phyloP scores from a whole-genome alignment of 1,284 basidiomycete genomes.

The Volvariella volvacea region DNA sequence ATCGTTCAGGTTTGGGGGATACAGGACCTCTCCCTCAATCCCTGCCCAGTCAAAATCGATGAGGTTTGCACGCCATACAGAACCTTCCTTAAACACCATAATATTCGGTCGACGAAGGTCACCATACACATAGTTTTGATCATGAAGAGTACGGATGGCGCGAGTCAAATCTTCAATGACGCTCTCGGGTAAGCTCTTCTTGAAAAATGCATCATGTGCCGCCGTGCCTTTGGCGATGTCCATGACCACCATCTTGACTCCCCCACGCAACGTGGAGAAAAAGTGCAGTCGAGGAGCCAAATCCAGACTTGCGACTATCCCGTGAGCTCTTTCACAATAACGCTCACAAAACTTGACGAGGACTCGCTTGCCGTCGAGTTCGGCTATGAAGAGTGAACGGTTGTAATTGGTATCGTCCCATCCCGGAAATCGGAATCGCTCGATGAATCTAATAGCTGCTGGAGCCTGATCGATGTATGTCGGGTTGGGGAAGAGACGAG shows the following conservation, averaged over 20 bases:
- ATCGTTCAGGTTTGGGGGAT: too few species aligned
- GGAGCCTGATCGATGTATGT: constrained; percentile 2
- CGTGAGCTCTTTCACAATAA: constrained; percentile 3
- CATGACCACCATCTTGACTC: constrained; percentile 1
- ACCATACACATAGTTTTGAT: constrained; percentile 1
- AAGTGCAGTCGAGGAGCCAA: constrained; percentile 2
- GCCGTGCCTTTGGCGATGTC: background rate
- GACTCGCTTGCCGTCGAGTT: constrained; percentile 1
- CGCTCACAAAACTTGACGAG: constrained; percentile 3
- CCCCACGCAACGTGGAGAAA: background rate
- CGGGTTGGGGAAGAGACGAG: constrained; percentile 4
- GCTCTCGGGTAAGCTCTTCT: background rate
- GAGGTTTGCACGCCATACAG: too few species aligned
- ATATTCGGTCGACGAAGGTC: constrained; percentile 2
- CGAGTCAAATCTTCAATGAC: constrained; percentile 1
- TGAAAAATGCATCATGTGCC: background rate
- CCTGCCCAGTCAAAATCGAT: too few species aligned
- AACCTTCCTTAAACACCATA: constrained; percentile 2
- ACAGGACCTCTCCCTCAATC: too few species aligned
- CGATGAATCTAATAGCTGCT: constrained; percentile 1
- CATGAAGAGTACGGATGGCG: constrained; percentile 1
- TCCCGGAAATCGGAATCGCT: constrained; percentile 1
- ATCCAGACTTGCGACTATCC: constrained; percentile 1
- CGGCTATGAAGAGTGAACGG: constrained; percentile 2
- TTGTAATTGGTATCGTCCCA: constrained; percentile 1